These are phyloP conservation scores for Salvia hispanica DNA, from an alignment of 257 asterid genomes.

Conservation along the genomic window DNA sequence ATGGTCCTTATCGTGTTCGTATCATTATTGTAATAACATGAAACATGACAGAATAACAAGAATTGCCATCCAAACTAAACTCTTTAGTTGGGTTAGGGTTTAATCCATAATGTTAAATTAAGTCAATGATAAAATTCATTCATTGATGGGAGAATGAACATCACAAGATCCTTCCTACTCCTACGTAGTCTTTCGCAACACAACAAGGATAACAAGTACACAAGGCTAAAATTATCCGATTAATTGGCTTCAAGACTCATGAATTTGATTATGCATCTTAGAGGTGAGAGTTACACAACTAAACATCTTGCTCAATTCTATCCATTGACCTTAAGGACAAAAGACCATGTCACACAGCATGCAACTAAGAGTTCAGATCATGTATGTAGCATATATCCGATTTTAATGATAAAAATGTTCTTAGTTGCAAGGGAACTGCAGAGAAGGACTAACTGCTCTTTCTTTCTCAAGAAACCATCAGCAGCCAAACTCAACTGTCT, in stretches of 20 bases:
- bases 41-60: neutral
- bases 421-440: constrained; percentile 11
- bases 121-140: neutral
- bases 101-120: neutral
- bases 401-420: constrained; percentile 4
- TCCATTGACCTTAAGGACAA: neutral
- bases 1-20: too few species aligned
- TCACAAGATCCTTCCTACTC: constrained; percentile 1
- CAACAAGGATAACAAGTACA: neutral
- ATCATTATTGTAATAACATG: neutral
- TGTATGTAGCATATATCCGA: neutral
- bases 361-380: too few species aligned
- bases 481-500: constrained; percentile 1
- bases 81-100: neutral
- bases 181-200: neutral
- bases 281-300: neutral
- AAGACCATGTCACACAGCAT: too few species aligned
- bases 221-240: neutral
- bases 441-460: neutral
- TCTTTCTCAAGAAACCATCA: constrained; percentile 21
- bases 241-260: neutral
- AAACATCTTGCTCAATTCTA: constrained; percentile 8
- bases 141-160: constrained; percentile 18
- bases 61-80: neutral
- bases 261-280: neutral